Evolutionary conservation across 257 asterid genomes (phyloP), one percentile per base, ranked within the genome.

Genomic region (Apocynum venetum): DNA sequence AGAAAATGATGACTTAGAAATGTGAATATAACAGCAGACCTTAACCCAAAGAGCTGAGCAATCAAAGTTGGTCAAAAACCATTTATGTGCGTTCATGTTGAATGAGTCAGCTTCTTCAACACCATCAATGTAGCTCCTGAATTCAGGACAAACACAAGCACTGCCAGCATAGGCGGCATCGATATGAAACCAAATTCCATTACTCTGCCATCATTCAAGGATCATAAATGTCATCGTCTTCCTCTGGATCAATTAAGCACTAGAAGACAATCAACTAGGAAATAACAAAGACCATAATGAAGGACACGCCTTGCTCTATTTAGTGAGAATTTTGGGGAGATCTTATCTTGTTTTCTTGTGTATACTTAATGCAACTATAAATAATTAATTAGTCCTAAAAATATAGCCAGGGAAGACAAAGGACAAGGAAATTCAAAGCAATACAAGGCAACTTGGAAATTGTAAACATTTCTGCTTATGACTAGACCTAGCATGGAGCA

Each of bases 161-260:
- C 99, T 95, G 83, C 99, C 99, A 84, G 98, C 99, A 74, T 93
- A 93, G 66, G 99, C 99, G 76, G 99, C 99, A 84, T 95, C 99
- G 85, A 95, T 89, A 76, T 95, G 99, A 84, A 95, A 79, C 99
- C 99, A 95, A 75, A 95, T 75, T 64, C 86, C 93, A 78, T 91
- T 80, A 76, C 85, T 82, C 99, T 95, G 91, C 72, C 73, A 80
- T 65, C 82, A 78, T 76, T 46, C 77, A 78, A 75, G 48, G 70
- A 79, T 67, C 74, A 77, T 56, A 79, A 74, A 38, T 76, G 76
- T 63, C 19, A 70, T 72, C 71, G 73, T 40, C 64, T 60, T 71
- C 38, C 49, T 9, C 44, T 72, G 4, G 17, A 15, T 36, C 8
- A 48, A 36, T 55, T 35, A 72, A 73, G 49, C 13, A 76, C 31